Conservation (phyloP, 331 rosid species). For the Pyracantha coccinea region DNA sequence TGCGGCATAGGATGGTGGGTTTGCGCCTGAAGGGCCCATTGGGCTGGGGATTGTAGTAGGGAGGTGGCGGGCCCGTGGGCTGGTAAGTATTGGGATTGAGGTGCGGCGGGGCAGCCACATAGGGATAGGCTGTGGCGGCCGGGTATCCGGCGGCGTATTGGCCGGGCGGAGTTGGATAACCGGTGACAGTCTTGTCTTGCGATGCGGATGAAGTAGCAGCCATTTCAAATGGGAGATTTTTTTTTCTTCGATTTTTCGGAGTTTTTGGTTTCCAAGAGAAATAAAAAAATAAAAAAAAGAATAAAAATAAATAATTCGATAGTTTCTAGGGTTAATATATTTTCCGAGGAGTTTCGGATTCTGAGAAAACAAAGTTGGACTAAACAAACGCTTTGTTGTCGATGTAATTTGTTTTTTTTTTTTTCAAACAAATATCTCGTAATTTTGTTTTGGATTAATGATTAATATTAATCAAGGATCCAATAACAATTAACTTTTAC, state of each 20-base stretch:
- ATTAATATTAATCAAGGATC: no score
- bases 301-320: no score
- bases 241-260: no score
- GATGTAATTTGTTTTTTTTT: no score
- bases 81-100: neutral
- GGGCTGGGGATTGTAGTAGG: neutral
- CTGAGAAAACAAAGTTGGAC: no score
- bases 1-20: neutral
- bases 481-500: no score
- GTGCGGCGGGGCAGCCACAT: neutral
- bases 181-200: constrained; percentile 4
- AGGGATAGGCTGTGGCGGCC: neutral
- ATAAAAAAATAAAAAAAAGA: no score
- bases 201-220: neutral
- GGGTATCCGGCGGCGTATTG: constrained; percentile 5
- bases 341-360: no score
- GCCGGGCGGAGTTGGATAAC: neutral
- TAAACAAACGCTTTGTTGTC: no score
- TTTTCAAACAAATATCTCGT: no score
- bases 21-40: neutral
- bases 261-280: no score
- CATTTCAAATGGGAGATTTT: neutral
- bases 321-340: no score
- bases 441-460: neutral
- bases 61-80: neutral